Percentiles rank a stretch among this genome's conserved stretches.
Conservation (phyloP, 108 stramenopile species). For the Cyclotella choctawhatcheeana region DNA sequence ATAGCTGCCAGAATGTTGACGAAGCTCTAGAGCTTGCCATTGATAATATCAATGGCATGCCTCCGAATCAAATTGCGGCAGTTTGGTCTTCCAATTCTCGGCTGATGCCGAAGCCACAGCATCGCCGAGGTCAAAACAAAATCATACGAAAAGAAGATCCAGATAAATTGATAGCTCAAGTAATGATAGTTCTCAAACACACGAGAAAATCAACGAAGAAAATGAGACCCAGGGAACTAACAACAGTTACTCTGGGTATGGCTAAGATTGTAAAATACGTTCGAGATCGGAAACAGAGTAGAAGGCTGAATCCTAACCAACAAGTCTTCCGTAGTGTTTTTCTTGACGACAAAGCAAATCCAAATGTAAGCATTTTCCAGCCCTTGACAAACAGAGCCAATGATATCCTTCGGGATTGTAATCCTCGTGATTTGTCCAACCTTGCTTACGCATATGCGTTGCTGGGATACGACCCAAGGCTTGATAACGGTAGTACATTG, state of each 20-base stretch:
- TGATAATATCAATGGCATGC: not conserved
- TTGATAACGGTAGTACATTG: slow-evolving; percentile 1
- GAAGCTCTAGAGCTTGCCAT: not conserved
- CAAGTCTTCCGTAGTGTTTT: not conserved
- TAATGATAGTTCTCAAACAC: too few species aligned
- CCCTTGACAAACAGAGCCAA: not conserved
- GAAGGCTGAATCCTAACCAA: not conserved
- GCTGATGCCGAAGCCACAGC: too few species aligned
- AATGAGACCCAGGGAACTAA: too few species aligned
- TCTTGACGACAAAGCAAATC: not conserved
- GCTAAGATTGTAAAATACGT: slow-evolving; percentile 9
- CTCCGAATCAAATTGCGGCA: not conserved
- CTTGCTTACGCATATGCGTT: slow-evolving; percentile 2
- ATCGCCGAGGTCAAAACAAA: too few species aligned
- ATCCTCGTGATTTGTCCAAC: not conserved
- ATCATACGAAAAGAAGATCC: too few species aligned
- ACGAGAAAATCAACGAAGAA: too few species aligned
- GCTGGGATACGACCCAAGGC: not conserved
- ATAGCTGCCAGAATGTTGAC: not conserved
- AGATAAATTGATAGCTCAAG: too few species aligned
- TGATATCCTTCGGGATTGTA: not conserved
- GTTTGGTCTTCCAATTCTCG: not conserved
- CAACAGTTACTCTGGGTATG: not conserved
- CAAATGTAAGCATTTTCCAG: not conserved
- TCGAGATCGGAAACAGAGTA: not conserved